Evolutionary conservation across 2,329 filamentous ascomycete species (phyloP), one percentile per base, ranked within the genome.

Genomic region (Verticillium zaregamsianum): DNA sequence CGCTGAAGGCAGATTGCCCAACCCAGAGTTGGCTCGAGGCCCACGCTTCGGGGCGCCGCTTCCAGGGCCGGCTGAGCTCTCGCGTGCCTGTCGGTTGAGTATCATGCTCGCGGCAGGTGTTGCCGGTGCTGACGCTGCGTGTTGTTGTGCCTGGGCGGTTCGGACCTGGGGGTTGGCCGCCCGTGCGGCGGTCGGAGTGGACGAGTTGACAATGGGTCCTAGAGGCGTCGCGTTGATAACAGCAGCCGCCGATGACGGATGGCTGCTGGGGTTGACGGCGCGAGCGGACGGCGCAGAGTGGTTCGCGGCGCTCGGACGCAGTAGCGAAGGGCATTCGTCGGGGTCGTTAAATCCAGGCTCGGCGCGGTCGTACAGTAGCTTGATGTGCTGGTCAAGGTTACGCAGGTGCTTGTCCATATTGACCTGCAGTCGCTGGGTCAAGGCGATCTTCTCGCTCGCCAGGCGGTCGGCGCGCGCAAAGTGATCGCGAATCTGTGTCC

Each of bases 401-500:
- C 78, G 83, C 67, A 80, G 80, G 76, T 89, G 86, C 68, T 88
- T 88, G 70, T 89, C 86, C 70, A 86, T 80, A 52, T 82, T 78
- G 57, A 77, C 71, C 68, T 86, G 81, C 61, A 86, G 77, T 74
- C 90, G 92, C 65, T 88, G 82, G 4, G 87, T 83, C 33, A 95
- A 77, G 3, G 82, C 82, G 59, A 91, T 81, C 79, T 95, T 95
- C 71, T 95, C 91, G 60, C 87, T 84, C 62, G 92, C 87, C 37
- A 95, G 77, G 63, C 86, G 80, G 65, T 93, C 87, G 59, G 89
- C 89, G 66, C 83, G 85, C 64, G 84, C 82, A 69, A 84, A 94
- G 69, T 87, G 88, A 64, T 91, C 86, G 60, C 81, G 77, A 67
- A 94, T 89, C 59, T 84, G 82, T 57, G 86, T 84, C 59, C 86